These are phyloP conservation scores for Vigna mungo DNA, from an alignment of 306 rosid genomes.

Conservation along the genomic window DNA sequence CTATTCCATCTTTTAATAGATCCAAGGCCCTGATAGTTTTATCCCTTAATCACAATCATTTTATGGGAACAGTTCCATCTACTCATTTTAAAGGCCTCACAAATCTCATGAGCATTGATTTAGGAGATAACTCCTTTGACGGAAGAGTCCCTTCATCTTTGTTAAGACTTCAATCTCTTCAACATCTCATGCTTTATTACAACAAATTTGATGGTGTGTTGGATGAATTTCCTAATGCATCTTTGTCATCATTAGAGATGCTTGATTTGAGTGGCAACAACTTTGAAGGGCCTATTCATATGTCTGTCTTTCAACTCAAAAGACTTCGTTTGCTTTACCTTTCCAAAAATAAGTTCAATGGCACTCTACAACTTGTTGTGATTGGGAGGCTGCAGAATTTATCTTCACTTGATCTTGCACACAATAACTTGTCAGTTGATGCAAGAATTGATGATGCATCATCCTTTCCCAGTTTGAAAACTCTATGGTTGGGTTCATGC, in stretches of 20 bases:
- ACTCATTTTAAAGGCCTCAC: conserved; percentile 25
- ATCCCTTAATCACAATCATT: conserved; percentile 3
- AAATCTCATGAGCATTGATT: conserved; percentile 31
- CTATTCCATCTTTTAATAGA: conserved; percentile 15
- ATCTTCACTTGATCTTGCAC: background rate
- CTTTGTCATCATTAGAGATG: conserved; percentile 32
- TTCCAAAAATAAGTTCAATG: conserved; percentile 48
- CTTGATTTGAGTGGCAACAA: conserved; percentile 59
- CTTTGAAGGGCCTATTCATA: conserved; percentile 52
- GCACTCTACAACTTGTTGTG: background rate
- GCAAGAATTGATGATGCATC: background rate
- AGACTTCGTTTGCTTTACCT: conserved; percentile 21
- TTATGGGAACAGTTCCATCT: background rate
- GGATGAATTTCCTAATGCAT: background rate
- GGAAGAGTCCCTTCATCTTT: conserved; percentile 34
- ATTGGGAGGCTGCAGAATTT: conserved; percentile 26
- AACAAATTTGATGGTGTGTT: conserved; percentile 46
- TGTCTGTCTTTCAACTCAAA: conserved; percentile 44
- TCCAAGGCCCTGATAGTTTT: conserved; percentile 20
- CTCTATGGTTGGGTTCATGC: conserved; percentile 12
- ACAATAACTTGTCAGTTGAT: conserved; percentile 25
- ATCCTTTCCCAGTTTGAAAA: conserved; percentile 7
- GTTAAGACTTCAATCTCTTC: conserved; percentile 33
- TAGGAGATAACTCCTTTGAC: conserved; percentile 27
- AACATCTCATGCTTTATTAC: conserved; percentile 7